These are phyloP conservation scores for Gymnopilus dilepis DNA, from an alignment of 768 basidiomycete species.

Conservation along the genomic window DNA sequence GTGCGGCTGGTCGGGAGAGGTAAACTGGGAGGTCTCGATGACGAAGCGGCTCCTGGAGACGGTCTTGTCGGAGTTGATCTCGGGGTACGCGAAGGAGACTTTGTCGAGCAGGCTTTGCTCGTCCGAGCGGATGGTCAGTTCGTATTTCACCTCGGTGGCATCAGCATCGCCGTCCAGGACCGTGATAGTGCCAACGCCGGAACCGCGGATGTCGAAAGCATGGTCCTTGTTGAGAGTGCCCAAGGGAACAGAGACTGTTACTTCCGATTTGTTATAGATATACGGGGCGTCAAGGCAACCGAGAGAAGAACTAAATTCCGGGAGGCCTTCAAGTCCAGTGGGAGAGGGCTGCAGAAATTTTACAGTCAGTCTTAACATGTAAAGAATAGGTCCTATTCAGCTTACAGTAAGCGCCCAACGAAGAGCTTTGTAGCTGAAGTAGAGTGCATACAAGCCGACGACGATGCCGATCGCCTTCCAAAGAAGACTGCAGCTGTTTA, in stretches of 20 bases:
- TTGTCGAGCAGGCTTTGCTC: slow-evolving; percentile 45
- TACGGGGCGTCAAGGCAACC: slow-evolving; percentile 52
- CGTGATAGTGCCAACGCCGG: slow-evolving; percentile 54
- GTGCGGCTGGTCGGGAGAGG: slow-evolving; percentile 23
- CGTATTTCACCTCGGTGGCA: slow-evolving; percentile 50
- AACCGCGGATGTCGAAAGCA: slow-evolving; percentile 51
- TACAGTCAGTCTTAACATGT: background rate
- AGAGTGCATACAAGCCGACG: slow-evolving; percentile 42
- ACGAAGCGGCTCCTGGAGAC: slow-evolving; percentile 42
- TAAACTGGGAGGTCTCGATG: slow-evolving; percentile 41
- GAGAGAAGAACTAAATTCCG: slow-evolving; percentile 55
- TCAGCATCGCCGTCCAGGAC: slow-evolving; percentile 49
- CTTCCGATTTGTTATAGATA: slow-evolving; percentile 47
- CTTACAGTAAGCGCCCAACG: slow-evolving; percentile 54
- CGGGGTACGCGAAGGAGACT: slow-evolving; percentile 42
- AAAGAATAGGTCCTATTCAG: slow-evolving; percentile 8
- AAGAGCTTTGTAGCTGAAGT: slow-evolving; percentile 48
- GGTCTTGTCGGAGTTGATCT: slow-evolving; percentile 34
- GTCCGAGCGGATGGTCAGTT: slow-evolving; percentile 51
- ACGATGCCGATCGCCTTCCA: slow-evolving; percentile 63
- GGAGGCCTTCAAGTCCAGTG: slow-evolving; percentile 62
- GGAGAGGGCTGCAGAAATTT: slow-evolving; percentile 43
- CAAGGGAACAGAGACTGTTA: slow-evolving; percentile 44
- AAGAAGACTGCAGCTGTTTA: slow-evolving; percentile 52
- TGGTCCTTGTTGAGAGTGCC: slow-evolving; percentile 43